Conservation (phyloP, 2,329 filamentous ascomycete species). For the Ambrosiella xylebori region DNA sequence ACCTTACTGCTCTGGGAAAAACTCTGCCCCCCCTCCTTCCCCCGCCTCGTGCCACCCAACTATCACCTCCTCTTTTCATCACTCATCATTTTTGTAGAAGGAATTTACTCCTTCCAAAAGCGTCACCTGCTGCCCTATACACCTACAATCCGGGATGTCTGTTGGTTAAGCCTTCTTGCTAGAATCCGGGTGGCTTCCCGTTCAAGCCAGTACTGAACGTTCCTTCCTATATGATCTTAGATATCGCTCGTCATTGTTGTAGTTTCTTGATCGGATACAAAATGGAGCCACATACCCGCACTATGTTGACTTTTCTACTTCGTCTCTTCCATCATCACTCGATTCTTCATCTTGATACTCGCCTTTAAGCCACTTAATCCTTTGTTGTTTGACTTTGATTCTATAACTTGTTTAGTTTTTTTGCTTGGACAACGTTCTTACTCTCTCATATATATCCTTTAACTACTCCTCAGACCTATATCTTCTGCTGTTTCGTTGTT, state of each 20-base stretch:
- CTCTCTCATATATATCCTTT: too few relatives aligned
- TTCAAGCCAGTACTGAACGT: not conserved
- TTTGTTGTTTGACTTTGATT: too few relatives aligned
- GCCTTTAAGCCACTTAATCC: too few relatives aligned
- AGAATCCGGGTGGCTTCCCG: not conserved
- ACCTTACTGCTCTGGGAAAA: too few relatives aligned
- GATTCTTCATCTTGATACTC: not conserved
- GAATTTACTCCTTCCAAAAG: not conserved
- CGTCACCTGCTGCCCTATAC: not conserved
- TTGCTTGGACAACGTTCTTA: too few relatives aligned
- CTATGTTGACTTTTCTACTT: not conserved
- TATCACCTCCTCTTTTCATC: too few relatives aligned
- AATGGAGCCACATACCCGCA: not conserved
- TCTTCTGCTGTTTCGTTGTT: too few relatives aligned
- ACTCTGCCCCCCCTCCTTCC: too few relatives aligned
- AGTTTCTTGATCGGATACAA: not conserved
- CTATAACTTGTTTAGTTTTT: too few relatives aligned
- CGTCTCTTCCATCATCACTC: not conserved
- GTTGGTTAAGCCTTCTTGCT: not conserved
- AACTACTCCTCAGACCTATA: too few relatives aligned
- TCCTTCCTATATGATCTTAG: not conserved
- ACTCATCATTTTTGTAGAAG: not conserved
- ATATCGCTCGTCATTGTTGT: not conserved
- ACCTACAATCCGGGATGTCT: not conserved
- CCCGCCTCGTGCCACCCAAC: too few relatives aligned